Percentiles rank a stretch among this genome's conserved stretches.
Conservation (phyloP, 257 asterid genomes). For the Solanum chiquidenum region DNA sequence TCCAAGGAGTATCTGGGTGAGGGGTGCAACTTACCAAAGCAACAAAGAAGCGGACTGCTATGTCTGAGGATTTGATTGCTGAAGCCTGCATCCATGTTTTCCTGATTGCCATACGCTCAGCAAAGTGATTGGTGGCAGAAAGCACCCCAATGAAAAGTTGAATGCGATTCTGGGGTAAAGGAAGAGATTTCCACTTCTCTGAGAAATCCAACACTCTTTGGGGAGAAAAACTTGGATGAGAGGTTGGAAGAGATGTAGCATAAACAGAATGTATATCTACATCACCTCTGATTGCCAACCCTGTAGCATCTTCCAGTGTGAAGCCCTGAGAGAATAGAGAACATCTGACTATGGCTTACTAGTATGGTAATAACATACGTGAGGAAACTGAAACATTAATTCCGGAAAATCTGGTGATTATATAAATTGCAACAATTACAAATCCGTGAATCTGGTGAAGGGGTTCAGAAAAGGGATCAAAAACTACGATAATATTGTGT, state of each 20-base stretch:
- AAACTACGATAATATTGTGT: not conserved
- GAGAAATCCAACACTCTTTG: slow-evolving; percentile 71
- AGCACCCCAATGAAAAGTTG: slow-evolving; percentile 87
- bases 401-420: not conserved
- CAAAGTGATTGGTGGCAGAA: slow-evolving; percentile 95
- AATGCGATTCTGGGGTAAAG: slow-evolving; percentile 29
- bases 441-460: not conserved
- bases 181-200: slow-evolving; percentile 64
- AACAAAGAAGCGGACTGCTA: slow-evolving; percentile 89
- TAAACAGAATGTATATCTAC: slow-evolving; percentile 81
- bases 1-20: not conserved
- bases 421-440: not conserved
- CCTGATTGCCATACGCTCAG: slow-evolving; percentile 97
- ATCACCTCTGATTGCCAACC: slow-evolving; percentile 86
- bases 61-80: slow-evolving; percentile 49
- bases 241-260: slow-evolving; percentile 89
- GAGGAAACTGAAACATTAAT: not conserved
- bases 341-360: not conserved
- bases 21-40: slow-evolving; percentile 20
- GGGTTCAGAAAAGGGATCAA: not conserved
- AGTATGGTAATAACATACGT: not conserved
- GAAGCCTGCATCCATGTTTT: slow-evolving; percentile 93
- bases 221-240: slow-evolving; percentile 96
- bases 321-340: slow-evolving; percentile 61
- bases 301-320: slow-evolving; percentile 95